These are phyloP conservation scores for Phytophthora gonapodyides DNA, from an alignment of 352 stramenopile species.

Conservation along the genomic window DNA sequence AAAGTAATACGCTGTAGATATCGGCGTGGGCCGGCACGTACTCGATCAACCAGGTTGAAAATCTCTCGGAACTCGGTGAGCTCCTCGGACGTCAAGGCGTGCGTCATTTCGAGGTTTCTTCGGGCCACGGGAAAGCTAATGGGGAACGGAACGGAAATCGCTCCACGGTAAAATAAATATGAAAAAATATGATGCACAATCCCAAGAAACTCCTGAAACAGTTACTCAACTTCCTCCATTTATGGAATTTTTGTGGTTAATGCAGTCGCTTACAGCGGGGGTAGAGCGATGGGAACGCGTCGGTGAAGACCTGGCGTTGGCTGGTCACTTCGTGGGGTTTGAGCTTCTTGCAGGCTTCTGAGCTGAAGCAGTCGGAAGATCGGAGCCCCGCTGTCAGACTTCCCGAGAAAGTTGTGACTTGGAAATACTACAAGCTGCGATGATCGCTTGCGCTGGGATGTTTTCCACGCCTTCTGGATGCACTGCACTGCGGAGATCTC, in stretches of 20 bases:
- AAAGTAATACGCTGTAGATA: neutral
- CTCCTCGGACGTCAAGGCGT: constrained; percentile 78
- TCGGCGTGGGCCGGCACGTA: constrained; percentile 21
- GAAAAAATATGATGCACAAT: constrained; percentile 6
- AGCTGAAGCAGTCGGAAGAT: constrained; percentile 15
- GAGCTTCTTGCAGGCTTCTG: neutral
- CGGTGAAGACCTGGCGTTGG: constrained; percentile 6
- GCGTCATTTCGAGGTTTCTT: constrained; percentile 46
- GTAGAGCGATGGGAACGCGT: constrained; percentile 11
- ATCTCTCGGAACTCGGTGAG: constrained; percentile 94
- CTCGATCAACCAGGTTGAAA: constrained; percentile 94
- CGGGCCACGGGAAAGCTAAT: neutral
- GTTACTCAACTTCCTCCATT: constrained; percentile 13
- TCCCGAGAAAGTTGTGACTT: neutral
- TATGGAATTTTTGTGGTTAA: constrained; percentile 2
- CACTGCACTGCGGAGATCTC: constrained; percentile 24
- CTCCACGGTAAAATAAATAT: neutral
- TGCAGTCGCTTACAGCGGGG: constrained; percentile 2
- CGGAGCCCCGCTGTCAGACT: neutral
- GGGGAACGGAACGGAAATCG: neutral
- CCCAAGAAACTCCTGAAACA: constrained; percentile 24
- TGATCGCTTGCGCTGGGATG: constrained; percentile 10
- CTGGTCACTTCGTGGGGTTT: neutral
- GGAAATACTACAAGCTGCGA: neutral
- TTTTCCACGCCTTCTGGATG: constrained; percentile 41